Evolutionary conservation across 495 filamentous ascomycete species (phyloP).

Genomic region (Terfezia boudieri): DNA sequence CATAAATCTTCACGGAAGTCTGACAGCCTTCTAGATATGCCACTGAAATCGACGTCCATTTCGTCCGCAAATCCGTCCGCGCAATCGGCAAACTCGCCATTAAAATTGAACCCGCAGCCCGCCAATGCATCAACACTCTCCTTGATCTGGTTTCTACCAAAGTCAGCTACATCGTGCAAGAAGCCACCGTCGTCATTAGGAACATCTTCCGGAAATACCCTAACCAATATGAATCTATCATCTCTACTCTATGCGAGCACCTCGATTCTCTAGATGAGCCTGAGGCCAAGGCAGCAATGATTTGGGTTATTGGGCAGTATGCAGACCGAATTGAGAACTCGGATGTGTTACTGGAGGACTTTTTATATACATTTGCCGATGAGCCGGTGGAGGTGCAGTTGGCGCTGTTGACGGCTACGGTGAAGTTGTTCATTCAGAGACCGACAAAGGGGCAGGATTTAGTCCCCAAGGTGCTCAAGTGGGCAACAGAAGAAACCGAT

Average conservation of each 20-base stretch:
- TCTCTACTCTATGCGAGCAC: constrained; percentile 82
- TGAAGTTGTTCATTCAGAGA: constrained; percentile 94
- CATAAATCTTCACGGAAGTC: not conserved
- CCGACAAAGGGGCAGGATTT: constrained; percentile 86
- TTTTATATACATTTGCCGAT: constrained; percentile 77
- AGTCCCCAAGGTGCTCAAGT: constrained; percentile 89
- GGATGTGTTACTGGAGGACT: constrained; percentile 82
- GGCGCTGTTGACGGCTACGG: constrained; percentile 81
- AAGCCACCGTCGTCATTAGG: constrained; percentile 96
- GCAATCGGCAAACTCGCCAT: constrained; percentile 97
- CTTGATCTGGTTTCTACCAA: constrained; percentile 93
- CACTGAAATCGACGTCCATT: constrained; percentile 96
- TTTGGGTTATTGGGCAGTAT: constrained; percentile 98
- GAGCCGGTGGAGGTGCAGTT: constrained; percentile 91
- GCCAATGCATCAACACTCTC: constrained; percentile 74
- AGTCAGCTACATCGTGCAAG: constrained; percentile 97
- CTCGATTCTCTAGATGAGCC: constrained; percentile 93
- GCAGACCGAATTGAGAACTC: constrained; percentile 92
- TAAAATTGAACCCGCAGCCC: constrained; percentile 89
- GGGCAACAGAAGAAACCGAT: constrained; percentile 97
- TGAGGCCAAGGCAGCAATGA: constrained; percentile 98
- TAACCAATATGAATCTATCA: constrained; percentile 95
- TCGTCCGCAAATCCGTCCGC: constrained; percentile 90
- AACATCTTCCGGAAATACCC: constrained; percentile 99
- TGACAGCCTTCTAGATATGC: constrained; percentile 38